phyloP scores from a whole-genome alignment of 352 stramenopile genomes.

The Phytophthora cryptogea region DNA sequence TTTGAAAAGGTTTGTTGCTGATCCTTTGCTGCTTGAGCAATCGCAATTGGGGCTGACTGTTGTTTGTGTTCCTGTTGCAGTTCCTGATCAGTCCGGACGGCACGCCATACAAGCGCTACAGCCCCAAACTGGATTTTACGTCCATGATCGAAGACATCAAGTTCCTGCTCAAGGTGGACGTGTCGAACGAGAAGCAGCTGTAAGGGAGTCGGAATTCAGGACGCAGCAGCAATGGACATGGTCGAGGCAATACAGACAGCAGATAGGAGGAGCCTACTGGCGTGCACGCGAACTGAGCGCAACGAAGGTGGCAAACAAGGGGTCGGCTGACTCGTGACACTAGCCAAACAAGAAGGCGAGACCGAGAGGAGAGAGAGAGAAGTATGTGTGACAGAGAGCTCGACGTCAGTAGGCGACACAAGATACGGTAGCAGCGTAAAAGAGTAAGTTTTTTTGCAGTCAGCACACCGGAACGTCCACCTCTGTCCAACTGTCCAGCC shows the following conservation, averaged over 20 bases:
- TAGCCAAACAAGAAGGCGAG: constrained; percentile 10
- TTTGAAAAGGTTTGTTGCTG: constrained; percentile 70
- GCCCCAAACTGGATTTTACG: constrained; percentile 71
- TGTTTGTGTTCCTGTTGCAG: constrained; percentile 22
- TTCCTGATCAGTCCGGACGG: constrained; percentile 80
- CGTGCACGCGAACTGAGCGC: background rate
- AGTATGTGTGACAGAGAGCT: constrained; percentile 21
- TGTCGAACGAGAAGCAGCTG: constrained; percentile 42
- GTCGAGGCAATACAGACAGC: background rate
- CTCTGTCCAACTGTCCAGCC: background rate
- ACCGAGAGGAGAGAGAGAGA: constrained; percentile 6
- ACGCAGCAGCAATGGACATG: constrained; percentile 1
- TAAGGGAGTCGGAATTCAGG: constrained; percentile 13
- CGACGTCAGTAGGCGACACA: constrained; percentile 3
- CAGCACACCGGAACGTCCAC: constrained; percentile 1
- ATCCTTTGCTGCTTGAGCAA: background rate
- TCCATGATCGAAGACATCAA: constrained; percentile 69
- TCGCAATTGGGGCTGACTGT: background rate
- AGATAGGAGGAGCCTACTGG: background rate
- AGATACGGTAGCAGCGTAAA: constrained; percentile 21
- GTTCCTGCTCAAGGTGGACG: constrained; percentile 55
- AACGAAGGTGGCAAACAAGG: background rate
- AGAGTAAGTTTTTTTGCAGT: constrained; percentile 17
- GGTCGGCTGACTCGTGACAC: background rate
- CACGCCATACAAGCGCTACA: constrained; percentile 83